phyloP scores from a whole-genome alignment of 257 asterid genomes.

The Jasminum sambac region DNA sequence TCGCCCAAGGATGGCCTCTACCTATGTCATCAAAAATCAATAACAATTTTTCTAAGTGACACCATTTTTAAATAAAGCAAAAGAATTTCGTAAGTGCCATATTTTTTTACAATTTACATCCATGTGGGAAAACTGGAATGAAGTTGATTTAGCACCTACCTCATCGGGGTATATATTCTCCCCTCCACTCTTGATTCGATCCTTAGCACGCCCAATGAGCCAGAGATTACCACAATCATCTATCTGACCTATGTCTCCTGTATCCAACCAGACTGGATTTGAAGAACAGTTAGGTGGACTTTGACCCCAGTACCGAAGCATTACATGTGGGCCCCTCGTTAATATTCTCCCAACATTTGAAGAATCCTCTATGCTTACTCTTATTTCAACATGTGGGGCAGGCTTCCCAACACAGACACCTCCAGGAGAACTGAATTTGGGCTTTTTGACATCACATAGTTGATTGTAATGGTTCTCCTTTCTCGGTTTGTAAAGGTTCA shows the following conservation, averaged over 20 bases:
- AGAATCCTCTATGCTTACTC: constrained; percentile 39
- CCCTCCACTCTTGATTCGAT: constrained; percentile 89
- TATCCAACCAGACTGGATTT: constrained; percentile 67
- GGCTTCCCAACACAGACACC: constrained; percentile 78
- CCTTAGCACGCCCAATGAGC: constrained; percentile 84
- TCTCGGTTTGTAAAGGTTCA: constrained; percentile 66
- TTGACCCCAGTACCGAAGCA: constrained; percentile 88
- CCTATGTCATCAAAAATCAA: constrained; percentile 41
- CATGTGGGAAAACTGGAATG: background rate
- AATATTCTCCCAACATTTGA: constrained; percentile 54
- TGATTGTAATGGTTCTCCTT: constrained; percentile 25
- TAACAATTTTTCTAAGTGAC: background rate
- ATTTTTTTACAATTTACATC: no score
- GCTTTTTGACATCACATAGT: constrained; percentile 21
- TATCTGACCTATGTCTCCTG: constrained; percentile 79
- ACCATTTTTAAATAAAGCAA: background rate
- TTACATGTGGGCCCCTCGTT: constrained; percentile 82
- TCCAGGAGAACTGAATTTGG: constrained; percentile 31
- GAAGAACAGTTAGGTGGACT: constrained; percentile 31
- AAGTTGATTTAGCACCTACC: constrained; percentile 35
- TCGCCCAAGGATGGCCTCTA: constrained; percentile 63
- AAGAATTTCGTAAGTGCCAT: background rate
- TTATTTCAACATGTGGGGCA: constrained; percentile 76
- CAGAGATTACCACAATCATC: constrained; percentile 77
- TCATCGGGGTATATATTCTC: constrained; percentile 89